Evolutionary conservation across 192 early-diverging fungal genomes (phyloP).

Genomic region (Backusella tarrabulga): DNA sequence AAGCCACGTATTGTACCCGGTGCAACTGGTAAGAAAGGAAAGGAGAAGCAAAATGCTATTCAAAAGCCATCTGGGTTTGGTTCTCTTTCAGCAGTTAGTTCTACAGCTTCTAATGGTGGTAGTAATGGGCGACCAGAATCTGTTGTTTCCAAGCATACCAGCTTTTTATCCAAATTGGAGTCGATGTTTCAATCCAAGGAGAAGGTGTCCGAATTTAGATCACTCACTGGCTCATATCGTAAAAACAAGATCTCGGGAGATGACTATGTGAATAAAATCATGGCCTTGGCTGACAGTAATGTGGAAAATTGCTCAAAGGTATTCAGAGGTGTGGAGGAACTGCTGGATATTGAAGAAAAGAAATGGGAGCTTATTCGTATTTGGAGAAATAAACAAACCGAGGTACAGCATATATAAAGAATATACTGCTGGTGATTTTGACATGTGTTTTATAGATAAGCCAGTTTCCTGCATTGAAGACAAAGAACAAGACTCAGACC

Average conservation of each 20-base stretch:
- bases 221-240: conserved; percentile 47
- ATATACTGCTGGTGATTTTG: neutral
- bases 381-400: conserved; percentile 67
- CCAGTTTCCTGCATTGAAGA: conserved; percentile 18
- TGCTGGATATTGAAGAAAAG: conserved; percentile 51
- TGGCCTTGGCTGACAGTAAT: conserved; percentile 37
- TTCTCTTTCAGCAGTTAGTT: neutral
- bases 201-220: conserved; percentile 47
- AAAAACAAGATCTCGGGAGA: conserved; percentile 39
- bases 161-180: conserved; percentile 41
- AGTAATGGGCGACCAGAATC: neutral
- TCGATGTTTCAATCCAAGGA: conserved; percentile 28
- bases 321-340: conserved; percentile 47
- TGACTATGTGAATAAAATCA: conserved; percentile 42
- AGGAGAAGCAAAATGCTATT: neutral
- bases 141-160: conserved; percentile 23
- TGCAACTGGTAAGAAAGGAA: neutral
- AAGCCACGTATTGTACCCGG: neutral
- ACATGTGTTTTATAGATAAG: conserved; percentile 8
- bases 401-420: conserved; percentile 24
- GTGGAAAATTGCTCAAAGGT: conserved; percentile 45
- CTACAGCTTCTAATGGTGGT: neutral
- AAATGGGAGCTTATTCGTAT: conserved; percentile 58
- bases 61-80: conserved; percentile 14
- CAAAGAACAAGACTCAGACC: neutral